Base-by-base conservation (phyloP, 1,139 yeast genomes). In the Debaryomyces sp. region DNA sequence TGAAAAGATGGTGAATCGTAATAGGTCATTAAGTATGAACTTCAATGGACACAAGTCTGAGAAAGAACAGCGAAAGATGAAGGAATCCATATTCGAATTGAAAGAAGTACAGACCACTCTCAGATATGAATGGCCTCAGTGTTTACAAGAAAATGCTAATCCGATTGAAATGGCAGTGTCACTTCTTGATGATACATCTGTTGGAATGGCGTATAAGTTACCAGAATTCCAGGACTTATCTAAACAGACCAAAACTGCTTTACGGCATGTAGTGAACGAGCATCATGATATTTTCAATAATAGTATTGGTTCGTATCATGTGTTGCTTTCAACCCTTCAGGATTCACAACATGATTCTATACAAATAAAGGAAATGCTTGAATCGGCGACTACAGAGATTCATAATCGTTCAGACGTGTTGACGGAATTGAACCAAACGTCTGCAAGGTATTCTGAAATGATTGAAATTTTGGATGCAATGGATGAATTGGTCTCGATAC, bases 261-360 rank as follows among this genome's bases (percentile, higher is more conserved):
- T 92, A 44, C 79, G 87, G 52, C 69, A 71, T 30, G 91, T 92
- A 4, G 97, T 91, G 22, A 86, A 85, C 56, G 89, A 88, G 48
- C 87, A 92, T 62, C 88, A 87, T 64, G 95, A 89, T 63, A 84
- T 89, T 2, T 92, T 92, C 70, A 91, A 89, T 63, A 85, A 84
- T 54, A 84, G 91, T 52, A 82, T 89, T 47, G 95, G 95, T 1
- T 84, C 91, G 0, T 89, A 87, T 61, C 83, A 89, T 47, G 70
- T 78, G 27, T 77, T 85, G 2, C 78, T 85, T 7, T 75, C 80
- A 42, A 72, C 84, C 1, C 71, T 89, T 26, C 68, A 78, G 21
- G 77, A 81, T 30, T 81, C 89, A 4, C 89, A 86, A 56, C 64
- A 73, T 7, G 81, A 80, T 33, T 72, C 87, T 15, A 61, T 68